Percentiles rank a stretch among this genome's conserved stretches.
Evolutionary conservation across 305 asterid genomes (phyloP).

Genomic region (Fraxinus sp.): DNA sequence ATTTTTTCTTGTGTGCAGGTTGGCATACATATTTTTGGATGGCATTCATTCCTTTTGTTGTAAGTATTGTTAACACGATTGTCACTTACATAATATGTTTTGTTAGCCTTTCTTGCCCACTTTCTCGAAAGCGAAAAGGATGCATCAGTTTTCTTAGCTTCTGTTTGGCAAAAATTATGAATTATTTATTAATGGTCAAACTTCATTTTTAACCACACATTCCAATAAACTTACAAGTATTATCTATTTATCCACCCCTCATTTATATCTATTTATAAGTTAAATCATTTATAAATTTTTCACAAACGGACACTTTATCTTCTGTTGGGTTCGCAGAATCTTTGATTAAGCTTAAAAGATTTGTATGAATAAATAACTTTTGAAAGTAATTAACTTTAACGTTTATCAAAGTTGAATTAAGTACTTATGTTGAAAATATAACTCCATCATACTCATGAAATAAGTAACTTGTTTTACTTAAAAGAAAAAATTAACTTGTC

Average conservation of each 20-base stretch:
- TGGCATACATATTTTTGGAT: constrained; percentile 97
- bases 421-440: not conserved
- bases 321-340: not conserved
- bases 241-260: not conserved
- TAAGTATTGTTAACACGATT: constrained; percentile 35
- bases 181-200: not conserved
- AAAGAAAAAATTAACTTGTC: not conserved
- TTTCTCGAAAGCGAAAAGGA: not conserved
- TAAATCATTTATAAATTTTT: not conserved
- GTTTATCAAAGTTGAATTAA: not conserved
- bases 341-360: not conserved
- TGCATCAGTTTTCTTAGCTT: not conserved
- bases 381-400: not conserved
- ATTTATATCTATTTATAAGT: too few species aligned
- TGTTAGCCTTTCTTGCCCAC: not conserved
- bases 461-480: not conserved
- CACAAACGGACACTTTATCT: not conserved
- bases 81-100: not conserved
- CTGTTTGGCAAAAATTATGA: not conserved
- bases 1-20: constrained; percentile 45
- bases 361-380: not conserved
- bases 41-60: constrained; percentile 71
- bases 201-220: not conserved
- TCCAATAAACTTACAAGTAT: not conserved
- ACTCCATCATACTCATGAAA: not conserved